Evolutionary conservation across 495 filamentous ascomycete genomes (phyloP), one percentile per base, ranked within the genome.

Genomic region (Parachaetomium inaequale): DNA sequence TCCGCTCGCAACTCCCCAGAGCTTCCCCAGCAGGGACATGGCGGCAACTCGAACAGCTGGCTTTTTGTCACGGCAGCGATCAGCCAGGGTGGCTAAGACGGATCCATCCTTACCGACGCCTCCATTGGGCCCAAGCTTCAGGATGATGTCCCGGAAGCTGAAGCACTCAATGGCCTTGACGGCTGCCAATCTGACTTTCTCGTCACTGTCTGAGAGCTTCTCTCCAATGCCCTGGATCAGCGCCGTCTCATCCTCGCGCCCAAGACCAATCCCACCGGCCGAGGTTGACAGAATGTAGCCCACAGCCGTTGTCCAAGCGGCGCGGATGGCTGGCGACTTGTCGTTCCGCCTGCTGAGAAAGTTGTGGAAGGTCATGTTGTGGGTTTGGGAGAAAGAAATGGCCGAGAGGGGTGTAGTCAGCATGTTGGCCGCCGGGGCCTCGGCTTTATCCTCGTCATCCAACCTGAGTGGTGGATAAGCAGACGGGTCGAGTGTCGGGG

Each of bases 1-100:
- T 23, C 92, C 90, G 21, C 85, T 85, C 1, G 91, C 93, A 53
- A 93, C 92, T 12, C 88, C 94, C 94, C 94, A 99, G 45, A 96
- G 88, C 50, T 87, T 86, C 21, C 85, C 88, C 14, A 98, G 75
- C 31, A 92, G 81, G 38, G 84, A 87, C 86, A 96, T 96, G 31
- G 89, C 92, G 63, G 91, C 93, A 55, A 87, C 84, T 55, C 93
- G 87, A 14, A 99, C 88, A 36, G 83, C 81, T 17, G 86, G 87
- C 69, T 89, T 94, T 50, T 85, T 86, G 75, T 99, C 95, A 70
- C 93, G 90, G 46, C 89, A 89, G 61, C 94, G 85, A 63, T 97
- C 93, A 28, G 90, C 90, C 17, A 99, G 82, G 56, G 87, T 90
- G 53, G 79, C 83, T 10, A 99, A 77, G 7, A 96, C 76, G 0